Base-by-base conservation (phyloP, 306 rosid species). In the Pyrus betulifolia region DNA sequence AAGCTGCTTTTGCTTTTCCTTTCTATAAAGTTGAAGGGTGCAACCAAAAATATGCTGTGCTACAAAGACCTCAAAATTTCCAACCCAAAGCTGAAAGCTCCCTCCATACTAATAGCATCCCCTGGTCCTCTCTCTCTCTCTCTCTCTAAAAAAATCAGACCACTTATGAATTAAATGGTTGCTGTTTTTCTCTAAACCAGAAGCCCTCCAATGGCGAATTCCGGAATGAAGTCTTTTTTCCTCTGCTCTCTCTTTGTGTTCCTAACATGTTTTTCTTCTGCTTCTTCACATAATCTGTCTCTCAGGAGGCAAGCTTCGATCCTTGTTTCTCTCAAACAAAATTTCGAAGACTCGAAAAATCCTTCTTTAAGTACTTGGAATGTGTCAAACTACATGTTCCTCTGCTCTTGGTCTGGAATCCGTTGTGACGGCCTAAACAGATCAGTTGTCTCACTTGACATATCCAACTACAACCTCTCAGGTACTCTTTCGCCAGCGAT, bases 331-430 rank as follows among this genome's bases (percentile, higher is more conserved):
- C 74, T 93, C 63, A 89, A 84, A 79, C 88, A 84, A 73, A 78
- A 65, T 71, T 89, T 93, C 71, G 86, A 87, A 58, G 61, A 82
- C 28, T 73, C 75, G 55, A 17, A 49, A 55, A 75, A 74, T 74
- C 77, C 91, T 58, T 78, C 84, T 27, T 75, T 91, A 17, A 67
- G 75, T 12, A 65, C 51, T 45, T 93, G 98, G 98, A 77, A 88
- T 63, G 75, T 74, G 27, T 84, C 94, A 21, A 88, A 91, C 82
- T 75, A 77, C 82, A 61, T 80, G 78, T 82, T 76, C 40, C 86
- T 93, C n/a, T 93, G 98, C 79, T 69, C 86, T 42, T 93, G 98
- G 98, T 31, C 70, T 46, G 98, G 97, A 4, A 79, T 93, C 80
- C 69, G 76, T 70, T 93, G 98, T 80, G 88, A 89, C 83, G 38